Conservation (phyloP, 805 yeast genomes). For the Ogataea glucozyma region DNA sequence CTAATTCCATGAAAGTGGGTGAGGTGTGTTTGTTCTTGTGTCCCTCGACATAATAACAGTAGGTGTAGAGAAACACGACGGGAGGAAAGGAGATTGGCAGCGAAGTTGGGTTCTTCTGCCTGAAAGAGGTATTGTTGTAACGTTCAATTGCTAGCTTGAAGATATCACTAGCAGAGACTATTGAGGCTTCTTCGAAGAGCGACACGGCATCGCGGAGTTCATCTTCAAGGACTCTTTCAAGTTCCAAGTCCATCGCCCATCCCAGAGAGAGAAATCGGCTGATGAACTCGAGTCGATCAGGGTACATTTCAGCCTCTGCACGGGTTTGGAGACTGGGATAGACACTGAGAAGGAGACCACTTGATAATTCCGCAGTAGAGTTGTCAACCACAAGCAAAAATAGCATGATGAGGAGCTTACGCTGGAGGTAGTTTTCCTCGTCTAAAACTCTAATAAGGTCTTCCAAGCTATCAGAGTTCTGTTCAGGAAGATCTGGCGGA, state of each 20-base stretch:
- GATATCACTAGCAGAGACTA: constrained; percentile 38
- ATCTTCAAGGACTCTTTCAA: constrained; percentile 41
- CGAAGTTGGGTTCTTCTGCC: constrained; percentile 16
- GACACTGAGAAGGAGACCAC: constrained; percentile 8
- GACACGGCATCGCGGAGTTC: constrained; percentile 39
- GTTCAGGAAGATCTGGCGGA: constrained; percentile 45
- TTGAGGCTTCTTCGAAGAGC: constrained; percentile 38
- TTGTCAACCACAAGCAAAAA: constrained; percentile 51
- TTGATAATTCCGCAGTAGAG: constrained; percentile 6
- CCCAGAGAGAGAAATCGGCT: constrained; percentile 44
- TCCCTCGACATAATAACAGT: constrained; percentile 24
- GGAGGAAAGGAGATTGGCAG: constrained; percentile 35
- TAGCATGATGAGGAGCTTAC: constrained; percentile 63
- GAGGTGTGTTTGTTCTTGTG: constrained; percentile 11
- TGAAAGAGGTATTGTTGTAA: constrained; percentile 37
- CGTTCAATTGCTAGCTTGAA: constrained; percentile 43
- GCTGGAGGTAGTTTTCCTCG: constrained; percentile 64
- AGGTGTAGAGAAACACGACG: constrained; percentile 31
- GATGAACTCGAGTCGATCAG: constrained; percentile 22
- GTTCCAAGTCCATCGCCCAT: constrained; percentile 65
- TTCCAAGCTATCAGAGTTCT: constrained; percentile 38
- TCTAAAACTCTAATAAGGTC: constrained; percentile 43
- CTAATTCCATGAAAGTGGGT: constrained; percentile 30
- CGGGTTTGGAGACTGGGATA: constrained; percentile 15
- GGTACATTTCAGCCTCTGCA: neutral